Conservation (phyloP, 2,329 filamentous ascomycete species). For the Pseudogymnoascus sp. region DNA sequence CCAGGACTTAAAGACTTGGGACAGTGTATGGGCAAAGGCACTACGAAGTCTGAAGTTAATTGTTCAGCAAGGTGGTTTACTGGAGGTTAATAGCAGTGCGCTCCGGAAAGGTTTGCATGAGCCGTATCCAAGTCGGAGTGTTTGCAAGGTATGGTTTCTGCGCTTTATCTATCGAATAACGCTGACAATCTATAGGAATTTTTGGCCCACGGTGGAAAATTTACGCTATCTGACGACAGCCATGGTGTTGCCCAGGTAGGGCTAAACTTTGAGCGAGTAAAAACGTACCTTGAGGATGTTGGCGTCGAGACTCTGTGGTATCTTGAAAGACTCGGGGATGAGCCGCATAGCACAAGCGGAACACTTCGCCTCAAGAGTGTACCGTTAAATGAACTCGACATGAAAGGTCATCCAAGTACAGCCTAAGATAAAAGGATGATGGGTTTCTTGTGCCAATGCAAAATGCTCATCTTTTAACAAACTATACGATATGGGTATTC, state of each 20-base stretch:
- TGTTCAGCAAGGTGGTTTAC: constrained; percentile 64
- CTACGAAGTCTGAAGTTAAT: constrained; percentile 66
- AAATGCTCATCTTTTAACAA: not conserved
- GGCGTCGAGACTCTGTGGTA: constrained; percentile 55
- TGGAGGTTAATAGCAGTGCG: constrained; percentile 85
- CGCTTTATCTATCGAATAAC: constrained; percentile 7
- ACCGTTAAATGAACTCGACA: not conserved
- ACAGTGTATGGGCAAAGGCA: constrained; percentile 66
- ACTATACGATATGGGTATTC: not conserved
- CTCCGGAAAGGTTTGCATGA: constrained; percentile 84
- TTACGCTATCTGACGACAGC: constrained; percentile 92
- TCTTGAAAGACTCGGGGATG: not conserved
- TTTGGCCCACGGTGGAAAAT: constrained; percentile 62
- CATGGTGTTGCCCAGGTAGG: constrained; percentile 81
- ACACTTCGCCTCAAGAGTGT: not conserved
- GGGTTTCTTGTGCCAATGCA: not conserved
- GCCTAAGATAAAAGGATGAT: not conserved
- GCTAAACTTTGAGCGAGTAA: constrained; percentile 67
- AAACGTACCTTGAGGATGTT: constrained; percentile 61
- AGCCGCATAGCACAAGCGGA: not conserved
- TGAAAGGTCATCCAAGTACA: not conserved
- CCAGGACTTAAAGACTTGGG: constrained; percentile 45
- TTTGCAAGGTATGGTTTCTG: constrained; percentile 59
- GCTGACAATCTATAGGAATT: constrained; percentile 48
- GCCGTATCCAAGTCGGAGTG: constrained; percentile 73